Base-by-base conservation (phyloP, 140 eudicot species). In the Oenanthe javanica region DNA sequence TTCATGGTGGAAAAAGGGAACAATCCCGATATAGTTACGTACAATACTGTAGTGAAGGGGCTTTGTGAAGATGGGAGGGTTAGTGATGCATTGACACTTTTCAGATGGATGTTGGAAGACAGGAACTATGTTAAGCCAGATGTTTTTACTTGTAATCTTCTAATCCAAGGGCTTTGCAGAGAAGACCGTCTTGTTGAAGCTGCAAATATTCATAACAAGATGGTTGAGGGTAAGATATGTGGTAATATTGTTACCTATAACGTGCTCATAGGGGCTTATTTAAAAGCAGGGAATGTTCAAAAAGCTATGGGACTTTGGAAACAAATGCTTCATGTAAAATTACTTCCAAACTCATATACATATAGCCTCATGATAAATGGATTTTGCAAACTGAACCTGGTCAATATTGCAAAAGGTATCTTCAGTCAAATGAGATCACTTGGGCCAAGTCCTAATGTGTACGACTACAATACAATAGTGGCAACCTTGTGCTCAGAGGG, bases 351-450 rank as follows among this genome's bases (percentile, higher is more conserved):
- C 47, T 77, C 90, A 0, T 81, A 70, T 72, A 82, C 91, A 4
- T 91, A 81, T 74, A 84, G 91, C 78, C 51, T 66, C 81, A 76
- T 90, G 42, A 90, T 93, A 9, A 82, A 81, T 15, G 94, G 97
- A 5, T 89, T 90, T 57, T 88, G 98, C 91, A 93, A 87, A 84
- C 80, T 85, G 79, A 85, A 85, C 46, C 79, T 87, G 89, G 25
- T 90, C 69, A 93, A 80, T 81, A 82, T 93, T 27, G 98, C 96
- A 75, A 93, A 91, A 86, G 98, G 98, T 72, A 75, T 91, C 51
- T 90, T 93, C 85, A 16, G 83, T 50, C 84, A 64, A 79, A 85
- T 92, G 84, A 87, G 81, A 74, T 46, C 54, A 14, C 74, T 18
- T 7, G 90, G 92, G 47, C 83, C 45, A 57, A 66, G 38, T 63